Evolutionary conservation across 768 basidiomycete species (phyloP).

Genomic region (Leucocoprinus sp.): DNA sequence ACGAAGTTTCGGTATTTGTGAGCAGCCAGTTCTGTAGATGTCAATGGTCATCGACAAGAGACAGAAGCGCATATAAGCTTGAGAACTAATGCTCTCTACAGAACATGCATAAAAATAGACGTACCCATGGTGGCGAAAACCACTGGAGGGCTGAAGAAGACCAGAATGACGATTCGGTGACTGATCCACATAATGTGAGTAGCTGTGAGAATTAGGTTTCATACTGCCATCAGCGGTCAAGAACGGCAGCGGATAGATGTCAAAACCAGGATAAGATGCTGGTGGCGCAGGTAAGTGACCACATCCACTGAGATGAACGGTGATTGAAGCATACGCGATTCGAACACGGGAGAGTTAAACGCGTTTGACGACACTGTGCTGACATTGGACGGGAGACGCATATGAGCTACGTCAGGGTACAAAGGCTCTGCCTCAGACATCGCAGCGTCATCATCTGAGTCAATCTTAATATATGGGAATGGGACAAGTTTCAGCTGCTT

Average conservation of each 20-base stretch:
- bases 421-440: constrained; percentile 66
- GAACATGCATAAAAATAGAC: constrained; percentile 15
- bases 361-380: constrained; percentile 48
- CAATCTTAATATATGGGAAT: constrained; percentile 63
- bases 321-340: constrained; percentile 40
- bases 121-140: constrained; percentile 68
- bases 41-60: not conserved
- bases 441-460: constrained; percentile 53
- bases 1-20: constrained; percentile 77
- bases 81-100: not conserved
- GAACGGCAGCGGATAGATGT: constrained; percentile 49
- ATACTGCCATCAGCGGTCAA: constrained; percentile 39
- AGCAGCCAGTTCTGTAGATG: constrained; percentile 48
- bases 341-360: constrained; percentile 37
- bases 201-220: constrained; percentile 39
- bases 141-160: constrained; percentile 56
- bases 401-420: constrained; percentile 45
- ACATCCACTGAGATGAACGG: not conserved
- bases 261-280: constrained; percentile 55
- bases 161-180: constrained; percentile 32
- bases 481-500: constrained; percentile 73
- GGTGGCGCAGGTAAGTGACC: constrained; percentile 11
- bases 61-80: not conserved
- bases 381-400: constrained; percentile 56
- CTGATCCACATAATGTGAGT: constrained; percentile 34